A percentile compares a stretch with the other conserved stretches of the same genome.
Evolutionary conservation across 2,329 filamentous ascomycete genomes (phyloP).

Genomic region (Beauveria pseudobassiana): DNA sequence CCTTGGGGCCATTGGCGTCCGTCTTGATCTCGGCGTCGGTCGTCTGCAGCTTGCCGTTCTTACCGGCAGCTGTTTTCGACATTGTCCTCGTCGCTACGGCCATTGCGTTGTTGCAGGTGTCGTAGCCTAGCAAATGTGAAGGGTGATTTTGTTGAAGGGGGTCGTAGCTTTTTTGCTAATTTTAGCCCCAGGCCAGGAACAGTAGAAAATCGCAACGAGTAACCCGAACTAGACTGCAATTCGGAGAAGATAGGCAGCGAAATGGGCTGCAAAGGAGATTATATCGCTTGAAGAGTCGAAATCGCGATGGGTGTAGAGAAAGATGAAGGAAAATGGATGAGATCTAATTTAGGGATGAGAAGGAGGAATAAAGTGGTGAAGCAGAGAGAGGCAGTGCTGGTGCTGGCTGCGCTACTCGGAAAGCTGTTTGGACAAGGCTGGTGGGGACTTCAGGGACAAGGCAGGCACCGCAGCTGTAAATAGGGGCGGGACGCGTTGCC

Average conservation of each 20-base stretch:
- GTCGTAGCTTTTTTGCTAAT: neutral
- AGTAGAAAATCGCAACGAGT: neutral
- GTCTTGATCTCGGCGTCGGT: slow-evolving; percentile 1
- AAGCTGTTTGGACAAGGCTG: neutral
- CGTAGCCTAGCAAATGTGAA: neutral
- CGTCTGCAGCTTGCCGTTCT: neutral
- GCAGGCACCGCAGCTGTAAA: neutral
- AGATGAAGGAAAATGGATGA: neutral
- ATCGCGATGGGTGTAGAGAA: neutral
- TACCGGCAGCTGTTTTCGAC: slow-evolving; percentile 5
- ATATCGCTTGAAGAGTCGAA: neutral
- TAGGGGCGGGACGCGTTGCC: neutral
- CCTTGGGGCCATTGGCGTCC: slow-evolving; percentile 23
- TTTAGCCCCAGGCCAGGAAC: neutral
- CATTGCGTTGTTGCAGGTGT: neutral
- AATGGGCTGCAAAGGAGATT: neutral
- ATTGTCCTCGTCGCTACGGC: slow-evolving; percentile 2
- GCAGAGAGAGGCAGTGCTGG: neutral
- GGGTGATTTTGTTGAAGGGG: neutral
- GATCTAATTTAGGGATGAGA: neutral
- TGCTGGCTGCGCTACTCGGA: neutral
- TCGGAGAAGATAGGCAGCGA: too few relatives aligned
- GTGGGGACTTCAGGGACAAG: neutral
- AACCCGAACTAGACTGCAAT: neutral
- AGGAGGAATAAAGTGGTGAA: neutral